phyloP scores from a whole-genome alignment of 176 grass and related monocot genomes.

The Juncus inflexus region DNA sequence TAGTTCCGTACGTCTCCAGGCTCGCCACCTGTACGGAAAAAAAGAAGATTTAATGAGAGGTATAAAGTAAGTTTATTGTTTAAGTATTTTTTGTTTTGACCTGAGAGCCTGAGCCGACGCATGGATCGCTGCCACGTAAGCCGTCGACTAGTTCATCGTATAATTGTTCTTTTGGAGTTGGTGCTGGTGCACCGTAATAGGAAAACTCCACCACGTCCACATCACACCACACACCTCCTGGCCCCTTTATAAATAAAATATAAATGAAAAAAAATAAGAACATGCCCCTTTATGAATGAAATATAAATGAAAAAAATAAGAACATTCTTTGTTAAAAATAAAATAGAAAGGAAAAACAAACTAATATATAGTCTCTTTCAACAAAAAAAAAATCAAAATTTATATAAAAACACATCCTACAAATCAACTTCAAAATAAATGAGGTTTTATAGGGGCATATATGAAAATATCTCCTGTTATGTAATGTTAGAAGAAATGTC shows the following conservation, averaged over 20 bases:
- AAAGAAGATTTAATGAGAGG: constrained; percentile 1
- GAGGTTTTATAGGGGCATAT: too few relatives aligned
- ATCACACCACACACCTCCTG: constrained; percentile 94
- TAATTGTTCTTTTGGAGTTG: constrained; percentile 90
- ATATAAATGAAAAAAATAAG: constrained; percentile 3
- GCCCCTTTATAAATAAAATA: constrained; percentile 49
- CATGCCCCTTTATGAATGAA: constrained; percentile 8
- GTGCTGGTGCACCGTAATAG: constrained; percentile 91
- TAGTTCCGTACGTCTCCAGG: constrained; percentile 88
- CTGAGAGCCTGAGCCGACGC: constrained; percentile 92
- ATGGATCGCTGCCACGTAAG: constrained; percentile 78
- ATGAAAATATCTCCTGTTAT: too few relatives aligned
- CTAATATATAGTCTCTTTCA: too few relatives aligned
- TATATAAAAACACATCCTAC: too few relatives aligned
- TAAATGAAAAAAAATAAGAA: constrained; percentile 18
- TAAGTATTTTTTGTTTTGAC: constrained; percentile 24
- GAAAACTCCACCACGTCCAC: constrained; percentile 98
- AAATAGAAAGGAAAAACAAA: too few relatives aligned
- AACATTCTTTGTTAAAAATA: neutral
- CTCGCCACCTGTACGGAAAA: constrained; percentile 64
- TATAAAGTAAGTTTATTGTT: neutral
- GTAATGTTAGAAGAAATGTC: too few relatives aligned
- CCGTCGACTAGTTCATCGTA: constrained; percentile 94
- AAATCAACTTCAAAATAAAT: too few relatives aligned
- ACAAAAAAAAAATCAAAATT: too few relatives aligned